Percentiles rank a stretch among this genome's conserved stretches.
Evolutionary conservation across 257 asterid species (phyloP).

Genomic region (Nicotiana paniculata): DNA sequence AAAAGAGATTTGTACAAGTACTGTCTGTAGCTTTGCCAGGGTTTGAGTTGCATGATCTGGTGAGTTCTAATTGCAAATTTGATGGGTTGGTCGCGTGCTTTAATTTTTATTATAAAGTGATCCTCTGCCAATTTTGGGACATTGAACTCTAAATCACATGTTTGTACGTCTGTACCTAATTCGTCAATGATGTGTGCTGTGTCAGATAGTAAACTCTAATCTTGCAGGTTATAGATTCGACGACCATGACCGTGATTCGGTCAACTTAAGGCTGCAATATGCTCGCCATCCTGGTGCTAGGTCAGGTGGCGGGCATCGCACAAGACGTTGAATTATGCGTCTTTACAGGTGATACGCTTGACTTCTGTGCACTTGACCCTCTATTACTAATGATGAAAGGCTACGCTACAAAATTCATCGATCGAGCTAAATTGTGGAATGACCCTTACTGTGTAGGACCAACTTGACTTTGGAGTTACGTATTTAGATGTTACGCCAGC

Average conservation of each 20-base stretch:
- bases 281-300: constrained; percentile 63
- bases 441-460: constrained; percentile 47
- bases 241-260: constrained; percentile 52
- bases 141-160: not conserved
- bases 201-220: constrained; percentile 28
- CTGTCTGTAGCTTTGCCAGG: not conserved
- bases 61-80: not conserved
- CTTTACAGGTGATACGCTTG: constrained; percentile 47
- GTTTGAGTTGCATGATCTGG: not conserved
- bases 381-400: constrained; percentile 27
- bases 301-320: constrained; percentile 49
- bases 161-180: not conserved
- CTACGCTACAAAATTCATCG: constrained; percentile 8
- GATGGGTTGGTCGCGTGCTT: not conserved
- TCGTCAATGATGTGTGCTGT: not conserved
- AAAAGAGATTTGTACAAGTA: not conserved
- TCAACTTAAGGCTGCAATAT: constrained; percentile 46
- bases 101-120: not conserved
- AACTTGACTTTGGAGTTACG: constrained; percentile 12
- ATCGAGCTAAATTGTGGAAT: constrained; percentile 30
- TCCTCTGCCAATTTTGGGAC: not conserved
- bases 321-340: constrained; percentile 36
- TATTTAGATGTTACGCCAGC: constrained; percentile 15
- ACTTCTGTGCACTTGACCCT: constrained; percentile 21
- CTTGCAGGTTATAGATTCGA: constrained; percentile 68